Evolutionary conservation across 108 stramenopile species (phyloP).

Genomic region (Discostella pseudostelligera): DNA sequence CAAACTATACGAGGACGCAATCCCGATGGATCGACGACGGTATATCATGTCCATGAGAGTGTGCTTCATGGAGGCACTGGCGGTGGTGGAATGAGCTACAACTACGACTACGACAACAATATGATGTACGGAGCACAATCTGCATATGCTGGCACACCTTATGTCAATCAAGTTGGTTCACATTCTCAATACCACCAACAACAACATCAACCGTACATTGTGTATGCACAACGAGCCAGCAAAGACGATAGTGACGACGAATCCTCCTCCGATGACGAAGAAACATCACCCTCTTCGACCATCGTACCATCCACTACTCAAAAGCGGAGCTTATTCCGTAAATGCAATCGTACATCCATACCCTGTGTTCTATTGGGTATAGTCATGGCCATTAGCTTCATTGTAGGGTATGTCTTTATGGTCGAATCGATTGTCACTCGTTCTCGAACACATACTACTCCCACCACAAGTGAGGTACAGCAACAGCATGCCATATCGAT

Average conservation of each 20-base stretch:
- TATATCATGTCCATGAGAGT: constrained; percentile 2
- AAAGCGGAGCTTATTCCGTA: neutral
- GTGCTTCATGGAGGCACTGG: neutral
- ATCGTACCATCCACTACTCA: neutral
- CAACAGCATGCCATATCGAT: neutral
- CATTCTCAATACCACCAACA: constrained; percentile 1
- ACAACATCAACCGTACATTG: constrained; percentile 1
- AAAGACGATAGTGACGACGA: neutral
- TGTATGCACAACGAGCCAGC: neutral
- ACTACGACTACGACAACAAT: neutral
- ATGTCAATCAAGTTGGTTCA: neutral
- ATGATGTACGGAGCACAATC: neutral
- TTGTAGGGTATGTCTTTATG: constrained; percentile 2
- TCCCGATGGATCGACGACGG: constrained; percentile 13
- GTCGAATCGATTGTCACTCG: neutral
- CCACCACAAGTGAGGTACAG: neutral
- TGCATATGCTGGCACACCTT: neutral
- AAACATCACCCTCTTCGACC: neutral
- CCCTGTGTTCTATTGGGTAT: neutral
- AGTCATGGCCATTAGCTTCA: neutral
- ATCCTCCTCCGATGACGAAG: neutral
- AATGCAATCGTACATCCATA: neutral
- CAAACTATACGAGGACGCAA: constrained; percentile 3
- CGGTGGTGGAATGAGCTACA: neutral
- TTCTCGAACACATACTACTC: neutral